Base-by-base conservation (phyloP, 345 rosid species). In the Citrus inodora region DNA sequence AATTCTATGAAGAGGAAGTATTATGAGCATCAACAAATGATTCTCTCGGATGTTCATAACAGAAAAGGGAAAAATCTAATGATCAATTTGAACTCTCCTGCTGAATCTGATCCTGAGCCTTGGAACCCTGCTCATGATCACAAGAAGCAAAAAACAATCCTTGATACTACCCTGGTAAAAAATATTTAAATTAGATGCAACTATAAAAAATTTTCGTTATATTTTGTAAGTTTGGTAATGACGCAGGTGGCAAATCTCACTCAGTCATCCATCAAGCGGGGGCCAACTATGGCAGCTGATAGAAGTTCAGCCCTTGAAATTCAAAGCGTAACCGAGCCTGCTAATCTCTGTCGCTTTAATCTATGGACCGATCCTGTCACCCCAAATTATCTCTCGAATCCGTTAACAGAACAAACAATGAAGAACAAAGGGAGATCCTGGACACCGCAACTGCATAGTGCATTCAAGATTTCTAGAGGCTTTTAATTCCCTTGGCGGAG, bases 361-460 rank as follows among this genome's bases (percentile, higher is more conserved):
- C 40, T 62, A 32, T 35, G 19, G 27, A 58, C 40, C 19, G 63
- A 62, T 30, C 35, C 21, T 46, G 14, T 3, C 56, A 59, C 63
- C 9, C 28, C 51, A 21, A 67, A 67, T 62, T 61, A 59, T 38
- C 42, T 37, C 4, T 74, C 74, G 17, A 56, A 59, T 51, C 71
- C 75, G 51, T 24, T 74, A n/a, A 59, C 81, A 7, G 73, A 74
- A 32, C 59, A 56, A 17, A 68, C 30, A 16, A 63, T 68, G 63
- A 68, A 80, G 75, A 81, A 70, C 25, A 69, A 76, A 2, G 76
- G 78, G 61, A 80, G 80, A 59, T 37, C 71, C 58, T 86, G 88
- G 88, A 64, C 80, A 8, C 65, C 70, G 9, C 66, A 77, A 60
- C 86, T 86, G 16, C 86, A 86, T 38, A 38, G 42, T 6, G 38